Conservation (phyloP, 1,139 yeast genomes). For the Wickerhamomyces sp. region DNA sequence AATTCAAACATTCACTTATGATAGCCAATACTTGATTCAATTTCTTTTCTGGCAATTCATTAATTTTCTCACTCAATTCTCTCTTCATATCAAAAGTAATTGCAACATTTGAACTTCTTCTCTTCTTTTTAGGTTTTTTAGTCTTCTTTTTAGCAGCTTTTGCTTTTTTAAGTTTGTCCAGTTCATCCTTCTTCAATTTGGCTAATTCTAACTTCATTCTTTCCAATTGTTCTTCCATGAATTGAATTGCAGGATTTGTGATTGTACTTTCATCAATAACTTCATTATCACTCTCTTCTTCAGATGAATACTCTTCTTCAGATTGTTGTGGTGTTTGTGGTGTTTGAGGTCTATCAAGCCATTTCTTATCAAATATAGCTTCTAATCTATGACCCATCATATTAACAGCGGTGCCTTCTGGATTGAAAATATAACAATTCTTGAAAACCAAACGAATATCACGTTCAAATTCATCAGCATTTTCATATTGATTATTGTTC, state of each 20-base stretch:
- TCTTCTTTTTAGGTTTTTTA: conserved; percentile 21
- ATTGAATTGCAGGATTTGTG: conserved; percentile 84
- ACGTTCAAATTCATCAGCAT: conserved; percentile 79
- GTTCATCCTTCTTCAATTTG: conserved; percentile 71
- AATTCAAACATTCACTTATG: conserved; percentile 84
- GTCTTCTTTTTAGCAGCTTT: conserved; percentile 29
- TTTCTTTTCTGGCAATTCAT: conserved; percentile 69
- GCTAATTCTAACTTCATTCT: conserved; percentile 84
- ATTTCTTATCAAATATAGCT: conserved; percentile 76
- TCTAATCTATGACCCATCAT: conserved; percentile 93
- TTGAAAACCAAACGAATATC: conserved; percentile 80
- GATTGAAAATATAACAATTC: conserved; percentile 89
- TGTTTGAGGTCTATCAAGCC: conserved; percentile 86
- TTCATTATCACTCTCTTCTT: conserved; percentile 56
- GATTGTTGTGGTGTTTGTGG: conserved; percentile 47
- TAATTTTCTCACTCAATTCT: conserved; percentile 83
- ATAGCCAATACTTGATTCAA: conserved; percentile 79
- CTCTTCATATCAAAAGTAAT: conserved; percentile 96
- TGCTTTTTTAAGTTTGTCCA: conserved; percentile 47
- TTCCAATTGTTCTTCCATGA: conserved; percentile 78
- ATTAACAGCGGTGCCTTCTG: conserved; percentile 93
- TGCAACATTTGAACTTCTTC: conserved; percentile 27
- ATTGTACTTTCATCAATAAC: conserved; percentile 69
- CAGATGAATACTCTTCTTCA: conserved; percentile 40
- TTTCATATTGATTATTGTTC: conserved; percentile 81